Evolutionary conservation across 768 basidiomycete species (phyloP).

Genomic region (Rickenella mellea): DNA sequence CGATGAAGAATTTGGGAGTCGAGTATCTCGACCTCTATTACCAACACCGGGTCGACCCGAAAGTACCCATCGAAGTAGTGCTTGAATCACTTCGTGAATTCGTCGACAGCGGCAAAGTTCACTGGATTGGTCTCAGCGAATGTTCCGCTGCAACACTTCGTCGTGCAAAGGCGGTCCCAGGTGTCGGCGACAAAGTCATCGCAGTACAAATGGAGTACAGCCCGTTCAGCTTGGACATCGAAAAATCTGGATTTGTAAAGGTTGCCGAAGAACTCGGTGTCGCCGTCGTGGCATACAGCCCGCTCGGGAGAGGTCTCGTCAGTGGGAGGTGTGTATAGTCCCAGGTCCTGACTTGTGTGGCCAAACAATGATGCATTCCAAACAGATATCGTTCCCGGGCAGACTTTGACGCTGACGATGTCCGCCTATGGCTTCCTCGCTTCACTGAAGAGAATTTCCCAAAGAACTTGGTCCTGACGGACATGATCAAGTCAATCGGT

Average conservation of each 20-base stretch:
- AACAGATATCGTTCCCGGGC: conserved; percentile 7
- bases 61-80: conserved; percentile 14
- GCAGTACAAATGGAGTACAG: conserved; percentile 24
- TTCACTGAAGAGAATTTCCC: conserved; percentile 8
- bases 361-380: too few species aligned
- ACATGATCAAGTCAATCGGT: conserved; percentile 13
- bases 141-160: conserved; percentile 18
- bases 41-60: conserved; percentile 13
- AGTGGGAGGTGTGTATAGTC: conserved; percentile 15
- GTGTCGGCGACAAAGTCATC: conserved; percentile 16
- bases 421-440: conserved; percentile 4
- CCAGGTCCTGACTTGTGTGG: not conserved
- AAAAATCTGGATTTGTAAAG: conserved; percentile 16
- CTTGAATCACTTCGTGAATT: conserved; percentile 7
- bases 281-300: conserved; percentile 23
- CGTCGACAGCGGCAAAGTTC: conserved; percentile 18
- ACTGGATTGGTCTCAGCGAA: conserved; percentile 25
- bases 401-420: conserved; percentile 12
- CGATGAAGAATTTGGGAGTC: not conserved
- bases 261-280: conserved; percentile 20
- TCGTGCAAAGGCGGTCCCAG: conserved; percentile 20
- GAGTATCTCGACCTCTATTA: conserved; percentile 6
- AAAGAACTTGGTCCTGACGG: conserved; percentile 8
- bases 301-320: conserved; percentile 27
- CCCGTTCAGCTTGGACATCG: conserved; percentile 14